Evolutionary conservation across 768 basidiomycete species (phyloP).

Genomic region (Nidularia sp.): DNA sequence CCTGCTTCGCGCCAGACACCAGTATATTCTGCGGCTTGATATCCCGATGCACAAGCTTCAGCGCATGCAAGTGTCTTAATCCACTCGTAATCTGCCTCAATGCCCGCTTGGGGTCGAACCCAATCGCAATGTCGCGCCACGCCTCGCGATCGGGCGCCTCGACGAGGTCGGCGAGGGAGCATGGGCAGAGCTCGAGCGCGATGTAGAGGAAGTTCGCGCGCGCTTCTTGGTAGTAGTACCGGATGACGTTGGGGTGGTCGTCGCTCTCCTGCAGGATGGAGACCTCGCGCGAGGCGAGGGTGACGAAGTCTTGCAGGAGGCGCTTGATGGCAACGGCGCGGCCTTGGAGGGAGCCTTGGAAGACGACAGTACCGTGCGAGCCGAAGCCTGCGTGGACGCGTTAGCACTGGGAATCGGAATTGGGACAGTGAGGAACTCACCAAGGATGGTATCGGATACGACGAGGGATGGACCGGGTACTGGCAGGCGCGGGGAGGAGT

Average conservation of each 20-base stretch:
- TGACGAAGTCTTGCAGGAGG: conserved; percentile 91
- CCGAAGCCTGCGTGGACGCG: conserved; percentile 66
- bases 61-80: conserved; percentile 82
- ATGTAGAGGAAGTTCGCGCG: conserved; percentile 95
- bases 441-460: conserved; percentile 73
- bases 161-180: conserved; percentile 82
- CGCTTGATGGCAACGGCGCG: conserved; percentile 99
- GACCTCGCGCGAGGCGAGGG: conserved; percentile 90
- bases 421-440: conserved; percentile 32
- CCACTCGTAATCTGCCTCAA: conserved; percentile 85
- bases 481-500: conserved; percentile 12
- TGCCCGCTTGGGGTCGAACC: conserved; percentile 86
- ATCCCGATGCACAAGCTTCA: conserved; percentile 97
- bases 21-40: conserved; percentile 99
- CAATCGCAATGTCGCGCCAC: conserved; percentile 70
- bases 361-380: conserved; percentile 96
- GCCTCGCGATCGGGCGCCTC: conserved; percentile 68
- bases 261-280: conserved; percentile 93
- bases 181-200: conserved; percentile 92
- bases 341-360: conserved; percentile 91
- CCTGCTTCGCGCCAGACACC: conserved; percentile 65
- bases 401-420: conserved; percentile 3
- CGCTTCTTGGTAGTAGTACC: conserved; percentile 96
- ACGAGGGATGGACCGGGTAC: conserved; percentile 44
- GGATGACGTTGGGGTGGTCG: conserved; percentile 97